These are phyloP conservation scores for Posidonia oceanica DNA, from an alignment of 116 monocot species.

Conservation along the genomic window DNA sequence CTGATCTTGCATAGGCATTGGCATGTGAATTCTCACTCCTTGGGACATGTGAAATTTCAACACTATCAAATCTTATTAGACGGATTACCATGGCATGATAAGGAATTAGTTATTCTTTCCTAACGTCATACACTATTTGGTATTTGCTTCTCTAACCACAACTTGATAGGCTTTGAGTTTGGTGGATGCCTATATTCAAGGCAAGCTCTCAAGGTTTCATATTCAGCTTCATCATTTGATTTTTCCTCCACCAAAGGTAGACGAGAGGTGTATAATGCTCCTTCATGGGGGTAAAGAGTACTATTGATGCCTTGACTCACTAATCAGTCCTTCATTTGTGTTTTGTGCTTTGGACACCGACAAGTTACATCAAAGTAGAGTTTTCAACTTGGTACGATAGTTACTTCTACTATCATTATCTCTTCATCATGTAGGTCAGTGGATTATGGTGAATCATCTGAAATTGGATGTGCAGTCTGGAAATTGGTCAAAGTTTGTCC, in stretches of 20 bases:
- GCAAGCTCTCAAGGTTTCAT: not conserved
- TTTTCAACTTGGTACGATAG: no score
- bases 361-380: not conserved
- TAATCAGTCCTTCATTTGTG: no score
- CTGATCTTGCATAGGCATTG: not conserved
- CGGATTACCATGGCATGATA: not conserved
- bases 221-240: not conserved
- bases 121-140: not conserved
- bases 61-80: not conserved
- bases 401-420: not conserved
- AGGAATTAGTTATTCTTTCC: not conserved
- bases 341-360: not conserved
- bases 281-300: not conserved
- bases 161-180: not conserved
- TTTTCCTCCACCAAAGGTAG: not conserved
- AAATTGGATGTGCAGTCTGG: no score
- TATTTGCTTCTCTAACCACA: not conserved
- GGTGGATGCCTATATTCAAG: not conserved
- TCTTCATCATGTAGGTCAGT: no score
- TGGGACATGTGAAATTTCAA: not conserved
- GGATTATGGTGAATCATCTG: no score
- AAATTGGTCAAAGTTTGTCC: not conserved
- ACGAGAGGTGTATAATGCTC: not conserved
- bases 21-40: not conserved
- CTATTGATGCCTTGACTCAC: no score